Conservation (phyloP, 371 early-diverging fungal genomes). For the Chytridiales sp. region DNA sequence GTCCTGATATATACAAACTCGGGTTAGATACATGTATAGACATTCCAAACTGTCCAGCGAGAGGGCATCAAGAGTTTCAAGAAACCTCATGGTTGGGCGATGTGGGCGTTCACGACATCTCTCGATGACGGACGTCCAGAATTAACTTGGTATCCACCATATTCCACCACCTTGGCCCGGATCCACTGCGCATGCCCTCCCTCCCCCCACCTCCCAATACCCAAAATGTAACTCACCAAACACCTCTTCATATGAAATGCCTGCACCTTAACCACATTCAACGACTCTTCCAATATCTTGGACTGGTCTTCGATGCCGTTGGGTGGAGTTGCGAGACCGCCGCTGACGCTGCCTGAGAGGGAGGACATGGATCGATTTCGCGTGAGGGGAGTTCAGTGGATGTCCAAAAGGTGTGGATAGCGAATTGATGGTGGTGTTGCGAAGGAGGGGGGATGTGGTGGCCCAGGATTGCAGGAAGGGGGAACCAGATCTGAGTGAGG, state of each 20-base stretch:
- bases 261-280: slow-evolving; percentile 82
- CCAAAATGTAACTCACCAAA: slow-evolving; percentile 56
- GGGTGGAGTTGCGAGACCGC: too few relatives aligned
- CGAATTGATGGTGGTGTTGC: too few relatives aligned
- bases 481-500: too few relatives aligned
- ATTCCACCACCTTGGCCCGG: too few relatives aligned
- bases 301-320: too few relatives aligned
- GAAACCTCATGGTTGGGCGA: background rate
- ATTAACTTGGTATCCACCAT: background rate
- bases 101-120: background rate
- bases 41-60: background rate
- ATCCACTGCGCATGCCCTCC: too few relatives aligned
- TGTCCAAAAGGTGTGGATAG: too few relatives aligned
- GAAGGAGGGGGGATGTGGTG: too few relatives aligned
- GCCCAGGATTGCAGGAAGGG: too few relatives aligned
- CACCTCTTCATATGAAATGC: slow-evolving; percentile 86
- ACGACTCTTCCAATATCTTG: slow-evolving; percentile 78
- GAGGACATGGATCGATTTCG: too few relatives aligned
- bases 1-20: slow-evolving; percentile 52
- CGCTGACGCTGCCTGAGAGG: too few relatives aligned
- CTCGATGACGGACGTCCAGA: slow-evolving; percentile 2
- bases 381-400: too few relatives aligned
- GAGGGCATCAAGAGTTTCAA: background rate
- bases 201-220: background rate
- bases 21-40: background rate